These are phyloP conservation scores for Nannizziopsis barbatae DNA, from an alignment of 2,329 filamentous ascomycete species.

Conservation along the genomic window DNA sequence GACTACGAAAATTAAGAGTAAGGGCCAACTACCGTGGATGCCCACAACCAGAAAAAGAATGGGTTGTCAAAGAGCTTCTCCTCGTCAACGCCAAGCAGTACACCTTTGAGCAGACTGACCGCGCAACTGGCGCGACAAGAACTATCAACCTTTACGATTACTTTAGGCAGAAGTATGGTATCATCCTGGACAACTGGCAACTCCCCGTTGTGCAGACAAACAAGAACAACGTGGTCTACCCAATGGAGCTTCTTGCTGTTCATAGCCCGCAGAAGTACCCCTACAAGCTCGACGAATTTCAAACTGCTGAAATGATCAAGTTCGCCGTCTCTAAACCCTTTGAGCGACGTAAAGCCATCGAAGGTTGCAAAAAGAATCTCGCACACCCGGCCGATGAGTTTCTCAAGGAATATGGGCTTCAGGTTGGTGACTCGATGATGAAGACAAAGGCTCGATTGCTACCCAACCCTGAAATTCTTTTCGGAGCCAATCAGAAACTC, in stretches of 20 bases:
- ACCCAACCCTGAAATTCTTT: constrained; percentile 58
- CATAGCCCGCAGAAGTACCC: constrained; percentile 46
- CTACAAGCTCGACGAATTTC: constrained; percentile 46
- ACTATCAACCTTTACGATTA: constrained; percentile 50
- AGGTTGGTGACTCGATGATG: constrained; percentile 54
- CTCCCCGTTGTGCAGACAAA: constrained; percentile 51
- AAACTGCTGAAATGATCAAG: constrained; percentile 84
- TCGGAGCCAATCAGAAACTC: constrained; percentile 43
- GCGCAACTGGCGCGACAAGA: constrained; percentile 31
- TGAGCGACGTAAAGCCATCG: constrained; percentile 57
- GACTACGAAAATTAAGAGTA: constrained; percentile 30
- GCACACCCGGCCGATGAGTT: constrained; percentile 59
- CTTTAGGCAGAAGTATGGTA: constrained; percentile 43
- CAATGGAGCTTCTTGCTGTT: constrained; percentile 46
- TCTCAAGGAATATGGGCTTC: constrained; percentile 61
- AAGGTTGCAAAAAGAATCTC: constrained; percentile 54
- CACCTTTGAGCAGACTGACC: constrained; percentile 33
- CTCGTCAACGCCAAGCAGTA: constrained; percentile 34
- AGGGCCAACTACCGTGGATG: constrained; percentile 28
- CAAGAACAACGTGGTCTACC: constrained; percentile 43
- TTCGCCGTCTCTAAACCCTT: constrained; percentile 71
- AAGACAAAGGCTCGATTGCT: constrained; percentile 60
- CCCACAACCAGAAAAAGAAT: constrained; percentile 31
- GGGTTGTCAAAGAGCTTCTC: constrained; percentile 42
- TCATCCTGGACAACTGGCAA: constrained; percentile 35